Base-by-base conservation (phyloP, 2,329 filamentous ascomycete species). In the Sporothrix globosa region DNA sequence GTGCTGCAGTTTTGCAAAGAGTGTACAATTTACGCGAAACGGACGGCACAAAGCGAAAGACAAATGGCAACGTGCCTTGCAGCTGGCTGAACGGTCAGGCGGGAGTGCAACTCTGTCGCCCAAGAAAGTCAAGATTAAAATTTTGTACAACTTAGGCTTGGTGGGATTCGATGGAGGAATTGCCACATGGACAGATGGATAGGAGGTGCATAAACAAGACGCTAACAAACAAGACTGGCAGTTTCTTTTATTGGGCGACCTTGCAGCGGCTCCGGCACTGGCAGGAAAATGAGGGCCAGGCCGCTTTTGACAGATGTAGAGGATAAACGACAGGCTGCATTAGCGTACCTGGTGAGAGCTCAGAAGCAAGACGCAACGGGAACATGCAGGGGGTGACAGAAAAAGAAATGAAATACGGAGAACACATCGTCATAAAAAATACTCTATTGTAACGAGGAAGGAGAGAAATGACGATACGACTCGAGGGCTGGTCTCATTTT, bases 271-370 rank as follows among this genome's bases (percentile, higher is more conserved):
- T 10, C 6, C 56, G 9, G 30, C 34, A 24, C 56, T 44, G 56
- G 41, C 34, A 61, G 34, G 34, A 61, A 61, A 61, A 61, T 61
- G 56, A 44, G 34, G 56, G 19, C 56, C 56, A 60, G 34, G 34
- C 34, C 34, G 34, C 34, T 19, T 41, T 60, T n/a, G 30, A 60
- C 21, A 41, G 9, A 14, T 13, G 3, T 60, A 21, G 54, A 41
- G 4, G 41, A 2, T 17, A 58, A 60, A 34, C n/a, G 13, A 19
- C 44, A 41, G 19, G 34, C 34, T 14, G 56, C 56, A 60, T 41
- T 60, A 60, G 56, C 56, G 10, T 60, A 39, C 19, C 30, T 60
- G 17, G 21, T 13, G 9, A 54, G 17, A n/a, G 30, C 27, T 30
- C 6, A 58, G 9, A 39, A 41, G 53, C 19, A n/a, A 60, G 34